Base-by-base conservation (phyloP, 495 filamentous ascomycete genomes). In the Coniosporium apollinis region DNA sequence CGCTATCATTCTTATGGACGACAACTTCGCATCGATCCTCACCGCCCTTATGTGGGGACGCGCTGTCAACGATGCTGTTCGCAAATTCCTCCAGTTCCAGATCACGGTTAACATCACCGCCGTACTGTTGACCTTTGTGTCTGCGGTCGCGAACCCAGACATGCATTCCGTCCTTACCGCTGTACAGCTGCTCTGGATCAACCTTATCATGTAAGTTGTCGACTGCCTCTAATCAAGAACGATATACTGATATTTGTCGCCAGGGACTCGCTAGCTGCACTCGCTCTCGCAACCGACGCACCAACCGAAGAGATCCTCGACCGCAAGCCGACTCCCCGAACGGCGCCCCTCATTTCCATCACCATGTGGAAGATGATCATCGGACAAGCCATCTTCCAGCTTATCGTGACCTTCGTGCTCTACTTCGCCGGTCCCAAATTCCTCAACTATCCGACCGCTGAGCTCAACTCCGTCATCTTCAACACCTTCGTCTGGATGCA, bases 401-500 rank as follows among this genome's bases (percentile, higher is more conserved):
- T 92, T 18, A 62, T 70, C n/a, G 76, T 92, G 4, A 83, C 77
- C 0, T 64, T 91, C 18, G 62, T 80, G 16, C 61, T 91, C 11
- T 67, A 86, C 56, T 91, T 87, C 55, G 75, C 67, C 19, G 83
- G 84, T 4, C 39, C 40, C 8, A 42, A 46, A 1, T 78, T 89
- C 25, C 59, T 89, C 10, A 52, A 60, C n/a, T 83, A 81, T 50
- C 55, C 70, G 39, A 83, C 82, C 1, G 59, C 87, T 25, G 70
- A 91, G 17, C 89, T 92, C 65, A 93, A 91, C 60, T 82, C 79
- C 1, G 63, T 91, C 29, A 77, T 93, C 4, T 93, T 93, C 69
- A 93, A 93, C 60, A 82, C 81, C 1, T 92, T 87, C 46, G 80
- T 89, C 24, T 93, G 83, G 76, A 86, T 92, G 80, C 83, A 91